A percentile compares a stretch with the other conserved stretches of the same genome.
Conservation (phyloP, 208 protist genomes). For the Wallacemonas sp. region DNA sequence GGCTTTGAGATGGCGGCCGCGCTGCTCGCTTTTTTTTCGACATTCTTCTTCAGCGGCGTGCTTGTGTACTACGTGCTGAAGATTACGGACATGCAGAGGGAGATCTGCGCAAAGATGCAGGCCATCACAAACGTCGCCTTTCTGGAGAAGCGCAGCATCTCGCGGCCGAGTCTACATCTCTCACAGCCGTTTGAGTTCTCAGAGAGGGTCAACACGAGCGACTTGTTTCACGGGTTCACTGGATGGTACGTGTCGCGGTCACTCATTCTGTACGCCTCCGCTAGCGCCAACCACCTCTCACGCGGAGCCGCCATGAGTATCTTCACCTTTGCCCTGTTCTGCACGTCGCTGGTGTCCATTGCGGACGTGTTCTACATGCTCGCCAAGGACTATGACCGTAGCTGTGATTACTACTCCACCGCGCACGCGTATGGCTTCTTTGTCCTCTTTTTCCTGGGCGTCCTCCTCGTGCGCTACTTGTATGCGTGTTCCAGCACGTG, state of each 20-base stretch:
- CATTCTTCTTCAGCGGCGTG: conserved; percentile 46
- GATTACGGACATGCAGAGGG: conserved; percentile 80
- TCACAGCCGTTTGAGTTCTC: conserved; percentile 57
- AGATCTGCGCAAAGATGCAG: conserved; percentile 61
- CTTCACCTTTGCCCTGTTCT: conserved; percentile 49
- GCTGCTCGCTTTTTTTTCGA: conserved; percentile 50
- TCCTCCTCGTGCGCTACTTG: conserved; percentile 57
- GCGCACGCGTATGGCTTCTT: conserved; percentile 66
- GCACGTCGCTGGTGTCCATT: conserved; percentile 32
- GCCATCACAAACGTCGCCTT: conserved; percentile 71
- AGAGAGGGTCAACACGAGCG: conserved; percentile 34
- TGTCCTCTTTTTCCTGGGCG: conserved; percentile 44
- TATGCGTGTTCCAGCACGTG: conserved; percentile 37
- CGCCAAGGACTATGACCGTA: conserved; percentile 14
- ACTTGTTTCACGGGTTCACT: conserved; percentile 64
- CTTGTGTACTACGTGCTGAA: conserved; percentile 63
- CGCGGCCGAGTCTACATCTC: conserved; percentile 48
- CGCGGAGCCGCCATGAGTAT: conserved; percentile 51
- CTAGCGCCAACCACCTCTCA: conserved; percentile 68
- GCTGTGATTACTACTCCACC: conserved; percentile 35
- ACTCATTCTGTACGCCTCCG: conserved; percentile 63
- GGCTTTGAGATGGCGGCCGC: conserved; percentile 34
- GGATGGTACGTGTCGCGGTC: conserved; percentile 81
- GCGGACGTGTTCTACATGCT: conserved; percentile 42
- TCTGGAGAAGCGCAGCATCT: conserved; percentile 56